phyloP scores from a whole-genome alignment of 306 rosid genomes.

The Gillenia trifoliata region DNA sequence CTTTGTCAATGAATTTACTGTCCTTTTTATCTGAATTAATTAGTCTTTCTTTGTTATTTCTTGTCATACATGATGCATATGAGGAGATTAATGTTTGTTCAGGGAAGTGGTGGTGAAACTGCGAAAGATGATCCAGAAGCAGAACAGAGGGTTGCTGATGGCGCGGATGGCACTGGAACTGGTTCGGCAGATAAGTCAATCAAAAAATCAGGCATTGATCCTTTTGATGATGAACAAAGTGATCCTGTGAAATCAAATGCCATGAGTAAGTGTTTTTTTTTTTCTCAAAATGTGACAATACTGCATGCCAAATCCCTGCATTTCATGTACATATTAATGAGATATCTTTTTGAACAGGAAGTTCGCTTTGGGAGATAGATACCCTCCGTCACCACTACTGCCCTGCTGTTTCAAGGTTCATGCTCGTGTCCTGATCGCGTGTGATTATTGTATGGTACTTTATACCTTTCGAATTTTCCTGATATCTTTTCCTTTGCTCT shows the following conservation, averaged over 20 bases:
- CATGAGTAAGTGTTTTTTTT: slow-evolving; percentile 76
- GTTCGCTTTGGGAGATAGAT: slow-evolving; percentile 97
- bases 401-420: slow-evolving; percentile 84
- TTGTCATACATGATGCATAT: not conserved
- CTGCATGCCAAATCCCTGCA: not conserved
- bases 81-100: slow-evolving; percentile 27
- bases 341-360: slow-evolving; percentile 75
- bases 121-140: slow-evolving; percentile 37
- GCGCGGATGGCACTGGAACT: slow-evolving; percentile 26
- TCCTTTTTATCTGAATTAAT: not conserved
- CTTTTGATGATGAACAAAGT: slow-evolving; percentile 57
- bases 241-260: slow-evolving; percentile 77
- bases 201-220: slow-evolving; percentile 59
- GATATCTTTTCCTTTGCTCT: slow-evolving; percentile 16
- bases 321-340: too few relatives aligned
- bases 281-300: not conserved
- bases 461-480: not conserved
- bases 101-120: slow-evolving; percentile 46
- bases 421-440: slow-evolving; percentile 9
- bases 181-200: slow-evolving; percentile 20
- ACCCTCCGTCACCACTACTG: slow-evolving; percentile 77
- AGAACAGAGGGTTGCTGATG: slow-evolving; percentile 29
- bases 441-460: not conserved
- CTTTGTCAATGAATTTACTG: not conserved
- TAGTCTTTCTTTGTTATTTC: not conserved